Base-by-base conservation (phyloP, 192 early-diverging fungal species). In the Coemansia sp. region DNA sequence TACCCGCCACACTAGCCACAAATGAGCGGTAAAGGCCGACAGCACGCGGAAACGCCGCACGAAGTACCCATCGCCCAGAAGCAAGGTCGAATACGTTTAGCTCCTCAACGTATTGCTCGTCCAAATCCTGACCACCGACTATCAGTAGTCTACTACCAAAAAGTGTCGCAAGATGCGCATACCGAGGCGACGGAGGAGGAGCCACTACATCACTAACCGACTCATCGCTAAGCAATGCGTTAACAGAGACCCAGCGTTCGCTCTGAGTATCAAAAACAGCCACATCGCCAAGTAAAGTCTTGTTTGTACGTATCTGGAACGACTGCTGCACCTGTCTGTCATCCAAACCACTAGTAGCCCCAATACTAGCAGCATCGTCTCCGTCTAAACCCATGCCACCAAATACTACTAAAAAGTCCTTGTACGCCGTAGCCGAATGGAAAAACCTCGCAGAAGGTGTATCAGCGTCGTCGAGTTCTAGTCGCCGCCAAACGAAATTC, bases 11-110 rank as follows among this genome's bases (percentile, higher is more conserved):
- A 63, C 76, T 89, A 17, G 90, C 87, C 13, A 90, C 87, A 26
- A 93, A 86, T 16, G 92, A 92, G 21, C 92, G 89, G 68, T 94
- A 94, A 21, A 91, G 88, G 26, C 92, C 92, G 33, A 91, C 89
- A 37, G 91, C 89, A 42, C 90, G 89, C 9, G 90, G 88, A 40
- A 94, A 88, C 42, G 86, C 84, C 76, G 87, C 80, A 7, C 87
- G 86, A 37, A 78, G 74, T 32, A 84, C 80, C 92, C 92, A 94
- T n/a, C 80, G 79, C 26, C 90, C 87, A 7, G 84, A 74, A 32
- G 87, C 86, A 43, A 94, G 70, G 69, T 94, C 88, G n/a, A 92
- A 82, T 3, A 94, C 88, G 49, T 92, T 92, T 63, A 92, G 84
- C 65, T 94, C 90, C 70, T 89, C 89, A 6, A 94, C 85, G 67